Evolutionary conservation across 495 filamentous ascomycete genomes (phyloP), one percentile per base, ranked within the genome.

Genomic region (Xylona heveae): DNA sequence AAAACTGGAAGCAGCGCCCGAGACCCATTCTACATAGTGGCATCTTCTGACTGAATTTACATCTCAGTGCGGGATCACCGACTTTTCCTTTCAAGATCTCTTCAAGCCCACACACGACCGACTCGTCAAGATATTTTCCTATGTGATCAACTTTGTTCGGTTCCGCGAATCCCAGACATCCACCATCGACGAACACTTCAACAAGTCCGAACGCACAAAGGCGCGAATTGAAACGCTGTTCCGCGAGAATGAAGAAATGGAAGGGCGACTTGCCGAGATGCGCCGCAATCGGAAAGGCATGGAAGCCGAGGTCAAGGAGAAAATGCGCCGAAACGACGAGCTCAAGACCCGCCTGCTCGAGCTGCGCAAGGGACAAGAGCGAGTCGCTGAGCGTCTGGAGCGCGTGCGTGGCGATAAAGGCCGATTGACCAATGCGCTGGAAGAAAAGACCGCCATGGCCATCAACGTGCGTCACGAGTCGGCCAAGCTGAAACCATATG

Each of bases 71-170:
- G 79, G 80, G 24, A 78, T 97, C 38, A 71, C 69, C 37, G 88
- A 97, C 50, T 94, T 97, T 45, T 82, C 71, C 10, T 92, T 95
- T 52, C 66, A 68, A 19, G 88, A 97, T 46, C 51, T 97, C 4
- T 77, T 79, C 39, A 79, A 74, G 52, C 88, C 88, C 16, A 90
- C 81, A 8, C 77, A 80, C 45, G 73, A 73, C 33, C 74, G 88
- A 32, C 65, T 97, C 4, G 73, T 79, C 37, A 82, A 79, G 52
- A 83, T 94, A 37, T 83, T 95, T 44, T 85, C 77, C 18, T 94
- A 93, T 47, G 61, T 95, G 32, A 95, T 97, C 54, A 97, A 97
- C 54, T 97, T 97, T 53, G 82, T 93, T 31, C 68, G 88, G 30
- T 97, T 94, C 54, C 78, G 90, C 38, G 84, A 92, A 55, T 78